Conservation (phyloP, 2,329 filamentous ascomycete species). For the Neophaeococcomyces mojaviensis region DNA sequence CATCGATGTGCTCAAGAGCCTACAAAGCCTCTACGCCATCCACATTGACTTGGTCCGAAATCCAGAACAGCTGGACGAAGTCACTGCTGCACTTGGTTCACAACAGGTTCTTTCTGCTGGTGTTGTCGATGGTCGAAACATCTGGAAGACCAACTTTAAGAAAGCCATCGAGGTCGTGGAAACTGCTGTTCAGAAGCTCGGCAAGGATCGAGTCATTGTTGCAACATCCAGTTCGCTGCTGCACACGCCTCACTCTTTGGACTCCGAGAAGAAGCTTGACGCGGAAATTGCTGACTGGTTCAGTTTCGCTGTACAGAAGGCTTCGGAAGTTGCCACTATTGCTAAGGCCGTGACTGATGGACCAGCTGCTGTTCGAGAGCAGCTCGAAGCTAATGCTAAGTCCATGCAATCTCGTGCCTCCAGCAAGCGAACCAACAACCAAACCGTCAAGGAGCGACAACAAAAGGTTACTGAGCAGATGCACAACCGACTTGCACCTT, state of each 20-base stretch:
- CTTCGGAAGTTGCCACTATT: conserved; percentile 78
- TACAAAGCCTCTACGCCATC: conserved; percentile 68
- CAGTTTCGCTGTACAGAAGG: conserved; percentile 95
- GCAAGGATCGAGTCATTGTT: conserved; percentile 94
- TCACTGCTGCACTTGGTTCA: conserved; percentile 72
- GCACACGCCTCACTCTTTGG: conserved; percentile 95
- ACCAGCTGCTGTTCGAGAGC: conserved; percentile 72
- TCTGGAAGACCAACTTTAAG: conserved; percentile 99
- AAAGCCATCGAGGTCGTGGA: conserved; percentile 85
- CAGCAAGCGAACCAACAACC: conserved; percentile 93
- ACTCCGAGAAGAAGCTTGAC: conserved; percentile 97
- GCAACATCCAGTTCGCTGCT: conserved; percentile 96
- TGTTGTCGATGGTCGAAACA: conserved; percentile 98
- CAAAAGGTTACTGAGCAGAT: conserved; percentile 71
- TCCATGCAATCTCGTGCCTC: conserved; percentile 84
- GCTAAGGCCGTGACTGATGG: conserved; percentile 96
- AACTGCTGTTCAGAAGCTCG: conserved; percentile 85
- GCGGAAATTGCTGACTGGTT: conserved; percentile 95
- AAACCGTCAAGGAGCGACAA: conserved; percentile 94
- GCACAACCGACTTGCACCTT: conserved; percentile 89
- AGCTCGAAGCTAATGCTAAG: conserved; percentile 96
- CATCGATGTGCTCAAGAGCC: conserved; percentile 75
- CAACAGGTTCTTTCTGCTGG: conserved; percentile 88
- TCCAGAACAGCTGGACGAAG: conserved; percentile 90
- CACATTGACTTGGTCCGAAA: conserved; percentile 97